Base-by-base conservation (phyloP, 2,329 filamentous ascomycete species). In the Pezicula carpinea region DNA sequence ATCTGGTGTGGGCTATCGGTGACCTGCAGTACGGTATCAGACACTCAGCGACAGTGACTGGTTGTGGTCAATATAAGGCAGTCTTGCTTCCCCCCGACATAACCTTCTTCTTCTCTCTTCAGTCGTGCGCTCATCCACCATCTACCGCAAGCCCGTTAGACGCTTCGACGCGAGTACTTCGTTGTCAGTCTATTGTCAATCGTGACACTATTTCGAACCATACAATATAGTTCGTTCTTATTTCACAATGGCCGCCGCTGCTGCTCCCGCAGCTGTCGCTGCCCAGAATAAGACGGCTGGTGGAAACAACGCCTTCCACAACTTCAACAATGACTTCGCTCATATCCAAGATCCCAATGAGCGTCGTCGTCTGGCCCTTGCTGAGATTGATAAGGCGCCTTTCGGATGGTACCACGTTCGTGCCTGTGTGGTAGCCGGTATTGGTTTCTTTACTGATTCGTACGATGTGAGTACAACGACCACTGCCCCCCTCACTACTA, bases 391-490 rank as follows among this genome's bases (percentile, higher is more conserved):
- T 71, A 85, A 85, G 69, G 87, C 86, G 8, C 83, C 83, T 3
- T 91, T 92, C 51, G 85, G 87, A 60, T 92, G 87, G 87, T 89
- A 90, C 64, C 88, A 93, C 62, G 79, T 91, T 49, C 79, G 87
- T 34, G 85, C 87, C 48, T 79, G 87, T 45, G 69, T 87, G 7
- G 87, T 92, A 19, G 87, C 87, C 23, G 88, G 89, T 59, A 85
- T 92, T 52, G 89, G 88, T 57, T 93, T 95, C 79, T 93, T 93
- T 69, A 92, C 88, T 14, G 89, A 92, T 63, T 86, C 86, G 33
- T 92, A 91, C 68, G 83, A 87, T 62, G 88, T 90, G 70, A 93
- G 93, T 66, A 17, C 10, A 2, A 29, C n/a, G 6, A 38, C 35
- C 13, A 21, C 17, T 8, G 2, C 7, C 5, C 14, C 5, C 15